A percentile compares a stretch with the other conserved stretches of the same genome.
Evolutionary conservation across 768 basidiomycete species (phyloP).

Genomic region (Trametes cingulata): DNA sequence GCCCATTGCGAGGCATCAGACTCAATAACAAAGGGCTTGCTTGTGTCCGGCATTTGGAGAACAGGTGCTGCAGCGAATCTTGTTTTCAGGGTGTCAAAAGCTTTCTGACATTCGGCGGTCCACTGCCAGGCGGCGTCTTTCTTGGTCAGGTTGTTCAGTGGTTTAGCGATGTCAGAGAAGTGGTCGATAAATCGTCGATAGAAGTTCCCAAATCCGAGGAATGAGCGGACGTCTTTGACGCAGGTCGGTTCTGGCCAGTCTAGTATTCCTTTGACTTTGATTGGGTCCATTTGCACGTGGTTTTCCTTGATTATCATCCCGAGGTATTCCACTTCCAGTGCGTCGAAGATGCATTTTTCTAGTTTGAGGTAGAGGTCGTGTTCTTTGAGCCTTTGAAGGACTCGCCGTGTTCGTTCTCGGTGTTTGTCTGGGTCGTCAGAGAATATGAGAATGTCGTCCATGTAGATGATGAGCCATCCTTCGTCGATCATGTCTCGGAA

Average conservation of each 20-base stretch:
- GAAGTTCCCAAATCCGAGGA: slow-evolving; percentile 35
- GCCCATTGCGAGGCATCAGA: slow-evolving; percentile 30
- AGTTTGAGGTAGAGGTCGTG: slow-evolving; percentile 39
- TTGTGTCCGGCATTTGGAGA: slow-evolving; percentile 6
- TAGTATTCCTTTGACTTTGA: slow-evolving; percentile 33
- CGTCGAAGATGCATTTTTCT: slow-evolving; percentile 39
- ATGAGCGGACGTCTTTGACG: slow-evolving; percentile 26
- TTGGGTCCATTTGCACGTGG: slow-evolving; percentile 34
- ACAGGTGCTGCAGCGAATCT: slow-evolving; percentile 7
- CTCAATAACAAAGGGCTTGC: slow-evolving; percentile 19
- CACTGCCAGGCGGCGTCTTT: not conserved
- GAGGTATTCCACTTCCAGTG: slow-evolving; percentile 32
- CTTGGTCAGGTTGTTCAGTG: slow-evolving; percentile 21
- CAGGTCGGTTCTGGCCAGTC: slow-evolving; percentile 32
- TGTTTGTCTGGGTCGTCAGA: slow-evolving; percentile 23
- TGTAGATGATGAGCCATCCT: slow-evolving; percentile 43
- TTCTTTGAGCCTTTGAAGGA: slow-evolving; percentile 31
- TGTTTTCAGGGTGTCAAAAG: slow-evolving; percentile 1
- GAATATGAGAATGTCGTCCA: slow-evolving; percentile 42
- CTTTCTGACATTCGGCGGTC: not conserved
- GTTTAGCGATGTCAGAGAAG: slow-evolving; percentile 30
- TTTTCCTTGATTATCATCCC: slow-evolving; percentile 31
- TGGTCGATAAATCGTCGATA: slow-evolving; percentile 33
- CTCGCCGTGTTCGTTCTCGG: slow-evolving; percentile 16
- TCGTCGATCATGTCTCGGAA: slow-evolving; percentile 34